Evolutionary conservation across 495 filamentous ascomycete species (phyloP).

Genomic region (Daldinia bambusicola): DNA sequence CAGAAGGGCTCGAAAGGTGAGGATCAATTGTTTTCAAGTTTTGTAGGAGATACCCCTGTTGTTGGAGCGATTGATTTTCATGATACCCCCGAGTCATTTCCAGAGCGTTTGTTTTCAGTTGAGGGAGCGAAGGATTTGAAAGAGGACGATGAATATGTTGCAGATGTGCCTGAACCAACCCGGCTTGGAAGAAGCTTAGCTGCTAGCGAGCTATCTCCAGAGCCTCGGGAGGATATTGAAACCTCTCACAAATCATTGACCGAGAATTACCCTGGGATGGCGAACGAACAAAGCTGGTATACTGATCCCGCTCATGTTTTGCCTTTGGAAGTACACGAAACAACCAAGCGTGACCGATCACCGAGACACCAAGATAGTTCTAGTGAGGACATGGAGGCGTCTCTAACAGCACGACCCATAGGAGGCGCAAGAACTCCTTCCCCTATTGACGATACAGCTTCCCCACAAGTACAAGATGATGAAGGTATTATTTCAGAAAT

Average conservation of each 20-base stretch:
- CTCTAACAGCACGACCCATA: constrained; percentile 5
- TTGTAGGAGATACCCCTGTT: constrained; percentile 14
- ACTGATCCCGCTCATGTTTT: constrained; percentile 31
- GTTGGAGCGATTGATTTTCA: constrained; percentile 23
- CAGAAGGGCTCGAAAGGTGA: constrained; percentile 54
- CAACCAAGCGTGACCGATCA: constrained; percentile 7
- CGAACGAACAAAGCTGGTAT: constrained; percentile 18
- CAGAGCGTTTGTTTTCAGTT: constrained; percentile 29
- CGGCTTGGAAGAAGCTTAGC: constrained; percentile 8
- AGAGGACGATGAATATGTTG: constrained; percentile 12
- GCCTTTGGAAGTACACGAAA: constrained; percentile 9
- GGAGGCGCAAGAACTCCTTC: not conserved
- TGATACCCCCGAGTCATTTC: constrained; percentile 45
- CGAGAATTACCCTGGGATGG: not conserved
- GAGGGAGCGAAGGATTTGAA: constrained; percentile 5
- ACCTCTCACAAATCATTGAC: not conserved
- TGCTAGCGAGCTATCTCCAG: constrained; percentile 4
- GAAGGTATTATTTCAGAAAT: not conserved
- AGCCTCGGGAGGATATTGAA: constrained; percentile 12
- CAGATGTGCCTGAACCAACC: not conserved
- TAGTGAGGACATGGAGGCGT: constrained; percentile 16
- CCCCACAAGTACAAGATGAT: constrained; percentile 2
- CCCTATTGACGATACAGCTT: constrained; percentile 2
- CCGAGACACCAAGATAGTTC: not conserved
- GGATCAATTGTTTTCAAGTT: constrained; percentile 46